Conservation (phyloP, 1,284 basidiomycete species). For the Cryptococcus sp. region DNA sequence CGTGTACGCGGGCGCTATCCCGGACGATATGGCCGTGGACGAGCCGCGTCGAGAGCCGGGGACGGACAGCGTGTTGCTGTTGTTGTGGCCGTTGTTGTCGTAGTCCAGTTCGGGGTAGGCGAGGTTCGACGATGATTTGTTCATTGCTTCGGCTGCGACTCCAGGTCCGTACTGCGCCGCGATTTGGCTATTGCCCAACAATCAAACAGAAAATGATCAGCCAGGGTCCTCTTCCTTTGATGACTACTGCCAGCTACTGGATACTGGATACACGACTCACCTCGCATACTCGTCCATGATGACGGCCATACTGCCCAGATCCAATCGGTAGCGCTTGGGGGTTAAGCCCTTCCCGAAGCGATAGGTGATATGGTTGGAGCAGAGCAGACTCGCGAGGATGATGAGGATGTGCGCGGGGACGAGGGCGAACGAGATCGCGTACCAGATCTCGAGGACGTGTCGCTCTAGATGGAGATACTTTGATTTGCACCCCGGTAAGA, state of each 20-base stretch:
- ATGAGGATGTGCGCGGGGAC: conserved; percentile 67
- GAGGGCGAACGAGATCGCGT: conserved; percentile 65
- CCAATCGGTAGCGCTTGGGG: conserved; percentile 69
- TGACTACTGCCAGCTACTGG: neutral
- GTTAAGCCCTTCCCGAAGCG: conserved; percentile 76
- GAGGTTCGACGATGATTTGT: conserved; percentile 43
- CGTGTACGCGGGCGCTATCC: conserved; percentile 11
- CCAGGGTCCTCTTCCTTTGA: neutral
- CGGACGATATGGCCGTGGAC: conserved; percentile 13
- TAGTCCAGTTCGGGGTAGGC: conserved; percentile 6
- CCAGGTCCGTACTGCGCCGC: conserved; percentile 51
- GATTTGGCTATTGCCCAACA: conserved; percentile 43
- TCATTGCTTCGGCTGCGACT: conserved; percentile 46
- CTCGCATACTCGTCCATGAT: conserved; percentile 71
- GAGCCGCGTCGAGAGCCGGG: conserved; percentile 17
- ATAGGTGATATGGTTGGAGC: conserved; percentile 72
- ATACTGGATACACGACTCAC: conserved; percentile 52
- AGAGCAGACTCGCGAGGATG: conserved; percentile 65
- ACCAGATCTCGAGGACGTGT: conserved; percentile 60
- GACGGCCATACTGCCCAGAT: conserved; percentile 66
- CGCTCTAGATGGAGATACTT: conserved; percentile 65
- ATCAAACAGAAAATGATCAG: neutral
- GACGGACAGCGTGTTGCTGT: conserved; percentile 11
- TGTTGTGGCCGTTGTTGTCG: neutral
- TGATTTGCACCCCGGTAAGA: conserved; percentile 69